A percentile compares a stretch with the other conserved stretches of the same genome.
Conservation (phyloP, 2,329 filamentous ascomycete genomes). For the Fonsecaea pedrosoi region DNA sequence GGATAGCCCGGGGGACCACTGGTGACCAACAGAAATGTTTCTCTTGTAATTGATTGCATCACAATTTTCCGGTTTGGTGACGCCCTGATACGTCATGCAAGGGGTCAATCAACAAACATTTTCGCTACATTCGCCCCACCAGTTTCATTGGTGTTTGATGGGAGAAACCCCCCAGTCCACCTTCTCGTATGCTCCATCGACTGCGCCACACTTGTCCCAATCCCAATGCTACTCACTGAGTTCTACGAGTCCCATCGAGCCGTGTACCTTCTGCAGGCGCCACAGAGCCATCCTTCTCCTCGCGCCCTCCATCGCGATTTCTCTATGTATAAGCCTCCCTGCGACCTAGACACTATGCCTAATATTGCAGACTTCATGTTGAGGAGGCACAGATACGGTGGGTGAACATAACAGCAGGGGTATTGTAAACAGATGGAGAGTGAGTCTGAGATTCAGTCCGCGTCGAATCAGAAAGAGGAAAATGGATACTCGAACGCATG, state of each 20-base stretch:
- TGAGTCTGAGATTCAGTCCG: too few species aligned
- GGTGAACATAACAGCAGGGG: neutral
- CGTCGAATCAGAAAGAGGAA: too few species aligned
- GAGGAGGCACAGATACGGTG: neutral
- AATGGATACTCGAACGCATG: too few species aligned
- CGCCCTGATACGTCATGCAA: neutral
- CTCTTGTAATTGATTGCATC: neutral
- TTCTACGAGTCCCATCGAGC: neutral
- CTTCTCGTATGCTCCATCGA: neutral
- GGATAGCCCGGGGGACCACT: too few species aligned
- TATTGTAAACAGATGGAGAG: neutral
- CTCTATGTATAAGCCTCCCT: neutral
- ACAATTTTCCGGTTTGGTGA: neutral
- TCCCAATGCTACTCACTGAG: neutral
- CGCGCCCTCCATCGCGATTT: neutral
- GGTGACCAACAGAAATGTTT: neutral
- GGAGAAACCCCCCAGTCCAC: neutral
- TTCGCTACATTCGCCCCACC: neutral
- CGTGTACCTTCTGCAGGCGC: too few species aligned
- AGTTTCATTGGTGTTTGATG: neutral
- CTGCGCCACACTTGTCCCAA: neutral
- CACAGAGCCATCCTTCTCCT: neutral
- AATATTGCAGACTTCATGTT: neutral
- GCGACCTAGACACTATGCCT: neutral
- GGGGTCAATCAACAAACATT: neutral